Evolutionary conservation across 1,284 basidiomycete species (phyloP), one percentile per base, ranked within the genome.

Genomic region (Cryptococcus sp.): DNA sequence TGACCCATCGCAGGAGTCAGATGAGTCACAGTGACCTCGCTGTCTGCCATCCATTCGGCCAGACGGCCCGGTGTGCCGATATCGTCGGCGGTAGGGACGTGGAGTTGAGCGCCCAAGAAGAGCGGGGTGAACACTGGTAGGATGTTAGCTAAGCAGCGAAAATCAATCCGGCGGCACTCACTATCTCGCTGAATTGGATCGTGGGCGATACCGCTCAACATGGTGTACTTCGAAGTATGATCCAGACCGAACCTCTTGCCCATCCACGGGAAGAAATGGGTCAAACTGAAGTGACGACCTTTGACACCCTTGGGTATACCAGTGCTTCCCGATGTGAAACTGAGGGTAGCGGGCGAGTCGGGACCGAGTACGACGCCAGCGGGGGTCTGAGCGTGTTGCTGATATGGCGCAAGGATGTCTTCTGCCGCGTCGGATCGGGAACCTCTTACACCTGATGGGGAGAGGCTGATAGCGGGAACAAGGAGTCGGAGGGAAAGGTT

Each of bases 181-280:
- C 92, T 99, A 74, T 99, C 96, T 67, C 96, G 87, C 77, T 99
- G 96, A 66, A 99, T 98, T 8, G 96, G 96, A 80, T 99, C 96
- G 74, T 99, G 96, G 11, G 96, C 96, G 61, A 99, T 99, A 42
- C 96, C 96, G 70, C 92, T 95, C 25, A 99, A 85, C 96, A 99
- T 99, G 1, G 96, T 99, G 74, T 97, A 99, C 77, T 88, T 91
- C 60, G 90, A 92, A 27, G 84, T 80, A 56, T 87, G 82, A 44
- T 83, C 82, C 47, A 99, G 81, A 3, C 84, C 87, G 76, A 99
- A 99, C 19, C 87, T 83, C 74, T 93, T 81, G 20, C 89, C 89
- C 96, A 99, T 99, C 96, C 96, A 99, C 3, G 95, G 95, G 86
- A 99, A 99, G 84, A 99, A 99, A 79, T 99, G 96, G 0, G 96